Percentiles rank a stretch among this genome's conserved stretches.
These are phyloP conservation scores for Luvunga scandens DNA, from an alignment of 345 rosid species.

Conservation along the genomic window DNA sequence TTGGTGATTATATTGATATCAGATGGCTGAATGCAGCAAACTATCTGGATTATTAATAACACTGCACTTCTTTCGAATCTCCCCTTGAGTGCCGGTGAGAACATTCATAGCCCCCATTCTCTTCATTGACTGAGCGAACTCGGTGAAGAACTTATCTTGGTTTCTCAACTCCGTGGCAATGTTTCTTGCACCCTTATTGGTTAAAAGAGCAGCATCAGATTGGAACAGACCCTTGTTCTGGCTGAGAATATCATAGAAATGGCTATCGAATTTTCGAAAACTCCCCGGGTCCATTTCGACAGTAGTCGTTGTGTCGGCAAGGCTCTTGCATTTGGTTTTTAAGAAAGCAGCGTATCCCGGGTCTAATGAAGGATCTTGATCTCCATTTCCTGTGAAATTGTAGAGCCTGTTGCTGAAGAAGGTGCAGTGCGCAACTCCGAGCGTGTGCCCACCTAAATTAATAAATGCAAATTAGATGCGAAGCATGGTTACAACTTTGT, in stretches of 20 bases:
- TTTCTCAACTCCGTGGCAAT: constrained; percentile 11
- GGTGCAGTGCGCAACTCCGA: constrained; percentile 57
- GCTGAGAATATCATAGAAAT: constrained; percentile 40
- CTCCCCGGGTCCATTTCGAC: constrained; percentile 63
- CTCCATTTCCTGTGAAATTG: constrained; percentile 68
- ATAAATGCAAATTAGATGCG: neutral
- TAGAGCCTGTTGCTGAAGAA: constrained; percentile 53
- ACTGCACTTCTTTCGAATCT: constrained; percentile 56
- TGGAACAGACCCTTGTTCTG: constrained; percentile 53
- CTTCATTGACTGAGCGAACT: constrained; percentile 58
- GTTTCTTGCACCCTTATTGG: constrained; percentile 25
- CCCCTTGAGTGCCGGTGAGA: constrained; percentile 39
- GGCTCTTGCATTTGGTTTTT: constrained; percentile 41
- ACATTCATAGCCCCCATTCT: constrained; percentile 51
- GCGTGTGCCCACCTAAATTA: constrained; percentile 55
- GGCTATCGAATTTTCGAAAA: constrained; percentile 35
- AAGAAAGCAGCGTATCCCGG: constrained; percentile 33
- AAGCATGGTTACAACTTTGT: neutral
- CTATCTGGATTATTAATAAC: constrained; percentile 22
- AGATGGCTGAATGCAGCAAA: neutral
- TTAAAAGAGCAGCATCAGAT: constrained; percentile 60
- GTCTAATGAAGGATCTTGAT: constrained; percentile 55
- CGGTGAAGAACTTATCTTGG: constrained; percentile 32
- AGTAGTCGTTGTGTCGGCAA: constrained; percentile 23
- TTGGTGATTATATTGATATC: neutral